These are phyloP conservation scores for Penicillium aurantiogriseum DNA, from an alignment of 2,329 filamentous ascomycete genomes.

Conservation along the genomic window DNA sequence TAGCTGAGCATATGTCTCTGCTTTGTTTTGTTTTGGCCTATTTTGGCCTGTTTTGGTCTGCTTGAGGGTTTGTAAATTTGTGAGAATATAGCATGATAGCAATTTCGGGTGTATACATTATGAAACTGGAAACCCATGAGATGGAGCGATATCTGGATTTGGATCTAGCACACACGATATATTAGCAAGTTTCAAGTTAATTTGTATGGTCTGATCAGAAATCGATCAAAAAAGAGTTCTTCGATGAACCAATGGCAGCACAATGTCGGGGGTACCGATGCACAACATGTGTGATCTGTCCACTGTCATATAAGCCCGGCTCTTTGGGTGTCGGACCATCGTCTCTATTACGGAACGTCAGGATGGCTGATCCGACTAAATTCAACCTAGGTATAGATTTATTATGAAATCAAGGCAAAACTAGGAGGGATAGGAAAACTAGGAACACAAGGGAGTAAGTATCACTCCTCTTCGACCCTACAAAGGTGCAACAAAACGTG, in stretches of 20 bases:
- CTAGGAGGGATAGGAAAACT: neutral
- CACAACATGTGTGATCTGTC: constrained; percentile 22
- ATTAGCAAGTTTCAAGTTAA: neutral
- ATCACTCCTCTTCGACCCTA: neutral
- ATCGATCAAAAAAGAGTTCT: neutral
- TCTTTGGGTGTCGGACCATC: neutral
- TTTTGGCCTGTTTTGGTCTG: neutral
- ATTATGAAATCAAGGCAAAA: neutral
- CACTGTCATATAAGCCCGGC: constrained; percentile 13
- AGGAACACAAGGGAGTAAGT: neutral
- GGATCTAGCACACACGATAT: neutral
- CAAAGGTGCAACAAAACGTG: neutral
- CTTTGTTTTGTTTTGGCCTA: neutral
- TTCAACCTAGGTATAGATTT: neutral
- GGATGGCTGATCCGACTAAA: neutral
- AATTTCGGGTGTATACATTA: neutral
- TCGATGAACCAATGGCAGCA: constrained; percentile 13
- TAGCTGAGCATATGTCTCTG: constrained; percentile 3
- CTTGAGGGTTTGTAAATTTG: too few relatives aligned
- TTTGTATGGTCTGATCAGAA: constrained; percentile 10
- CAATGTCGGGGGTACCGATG: neutral
- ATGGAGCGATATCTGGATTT: neutral
- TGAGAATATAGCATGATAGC: too few relatives aligned
- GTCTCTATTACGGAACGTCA: neutral
- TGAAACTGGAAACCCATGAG: neutral